phyloP scores from a whole-genome alignment of 768 basidiomycete species.

The Rickenella mellea region DNA sequence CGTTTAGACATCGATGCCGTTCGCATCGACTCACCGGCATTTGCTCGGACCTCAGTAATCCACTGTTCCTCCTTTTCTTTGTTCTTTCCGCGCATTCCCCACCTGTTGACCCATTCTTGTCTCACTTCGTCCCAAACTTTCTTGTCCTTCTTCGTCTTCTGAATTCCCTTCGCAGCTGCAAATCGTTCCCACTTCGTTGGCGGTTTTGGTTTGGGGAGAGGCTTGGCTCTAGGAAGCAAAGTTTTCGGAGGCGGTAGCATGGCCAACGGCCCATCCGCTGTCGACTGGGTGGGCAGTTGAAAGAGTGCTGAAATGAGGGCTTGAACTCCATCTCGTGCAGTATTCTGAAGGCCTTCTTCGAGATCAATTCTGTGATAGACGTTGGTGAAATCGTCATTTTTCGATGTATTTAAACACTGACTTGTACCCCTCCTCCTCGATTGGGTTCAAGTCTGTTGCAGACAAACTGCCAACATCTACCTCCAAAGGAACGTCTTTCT shows the following conservation, averaged over 20 bases:
- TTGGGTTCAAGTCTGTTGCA: slow-evolving; percentile 80
- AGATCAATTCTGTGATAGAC: slow-evolving; percentile 48
- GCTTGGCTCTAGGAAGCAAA: slow-evolving; percentile 81
- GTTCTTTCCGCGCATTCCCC: slow-evolving; percentile 88
- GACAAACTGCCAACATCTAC: slow-evolving; percentile 78
- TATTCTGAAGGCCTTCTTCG: slow-evolving; percentile 70
- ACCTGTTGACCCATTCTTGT: slow-evolving; percentile 85
- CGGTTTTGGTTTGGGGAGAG: slow-evolving; percentile 85
- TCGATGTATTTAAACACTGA: slow-evolving; percentile 23
- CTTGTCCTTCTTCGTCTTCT: slow-evolving; percentile 66
- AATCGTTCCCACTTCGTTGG: slow-evolving; percentile 97
- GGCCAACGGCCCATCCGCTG: slow-evolving; percentile 75
- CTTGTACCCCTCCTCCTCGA: slow-evolving; percentile 81
- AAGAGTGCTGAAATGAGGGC: slow-evolving; percentile 73
- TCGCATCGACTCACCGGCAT: slow-evolving; percentile 57
- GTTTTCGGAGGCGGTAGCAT: slow-evolving; percentile 72
- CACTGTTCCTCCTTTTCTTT: slow-evolving; percentile 80
- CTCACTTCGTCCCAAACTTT: slow-evolving; percentile 91
- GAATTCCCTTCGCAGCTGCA: slow-evolving; percentile 89
- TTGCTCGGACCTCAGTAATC: slow-evolving; percentile 82
- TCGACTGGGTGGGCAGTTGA: slow-evolving; percentile 64
- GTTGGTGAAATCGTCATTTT: neutral
- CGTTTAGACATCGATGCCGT: neutral
- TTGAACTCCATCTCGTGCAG: slow-evolving; percentile 79
- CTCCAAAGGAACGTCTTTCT: slow-evolving; percentile 72